These are phyloP conservation scores for Candida sp. DNA, from an alignment of 1,139 yeast species.

Conservation along the genomic window DNA sequence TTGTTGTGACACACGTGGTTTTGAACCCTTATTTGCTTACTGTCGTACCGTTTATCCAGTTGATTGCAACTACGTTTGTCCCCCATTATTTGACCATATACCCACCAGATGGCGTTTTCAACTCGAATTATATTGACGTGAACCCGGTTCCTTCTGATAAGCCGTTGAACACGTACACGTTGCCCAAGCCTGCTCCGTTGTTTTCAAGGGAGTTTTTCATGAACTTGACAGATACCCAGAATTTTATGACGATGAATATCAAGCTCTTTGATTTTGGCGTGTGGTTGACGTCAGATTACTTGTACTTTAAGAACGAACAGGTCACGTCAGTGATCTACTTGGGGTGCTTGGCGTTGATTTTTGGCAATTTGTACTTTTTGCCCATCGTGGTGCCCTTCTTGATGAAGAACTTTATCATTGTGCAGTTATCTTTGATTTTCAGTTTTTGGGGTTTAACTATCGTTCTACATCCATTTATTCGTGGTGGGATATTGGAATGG, in stretches of 20 bases:
- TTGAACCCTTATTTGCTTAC: constrained; percentile 64
- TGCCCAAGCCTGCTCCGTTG: constrained; percentile 81
- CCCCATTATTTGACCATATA: constrained; percentile 65
- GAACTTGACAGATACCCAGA: constrained; percentile 85
- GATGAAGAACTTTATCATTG: constrained; percentile 24
- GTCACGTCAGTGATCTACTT: constrained; percentile 60
- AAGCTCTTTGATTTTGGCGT: constrained; percentile 62
- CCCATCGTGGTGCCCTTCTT: constrained; percentile 37
- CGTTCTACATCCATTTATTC: constrained; percentile 57
- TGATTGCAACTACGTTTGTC: constrained; percentile 61
- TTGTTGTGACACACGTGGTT: constrained; percentile 60
- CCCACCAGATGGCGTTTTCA: constrained; percentile 35
- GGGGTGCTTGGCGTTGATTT: constrained; percentile 23
- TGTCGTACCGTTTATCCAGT: constrained; percentile 55
- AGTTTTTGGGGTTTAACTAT: constrained; percentile 56
- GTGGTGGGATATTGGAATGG: constrained; percentile 47
- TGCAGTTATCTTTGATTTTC: constrained; percentile 38
- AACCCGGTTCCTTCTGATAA: constrained; percentile 64
- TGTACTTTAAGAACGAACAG: constrained; percentile 69
- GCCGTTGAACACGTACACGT: constrained; percentile 47
- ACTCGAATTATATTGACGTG: constrained; percentile 21
- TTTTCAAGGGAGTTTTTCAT: constrained; percentile 77
- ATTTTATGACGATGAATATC: constrained; percentile 75
- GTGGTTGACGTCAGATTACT: constrained; percentile 56
- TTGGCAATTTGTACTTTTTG: constrained; percentile 32